A percentile compares a stretch with the other conserved stretches of the same genome.
Evolutionary conservation across 768 basidiomycete genomes (phyloP).

Genomic region (Serendipita sp.): DNA sequence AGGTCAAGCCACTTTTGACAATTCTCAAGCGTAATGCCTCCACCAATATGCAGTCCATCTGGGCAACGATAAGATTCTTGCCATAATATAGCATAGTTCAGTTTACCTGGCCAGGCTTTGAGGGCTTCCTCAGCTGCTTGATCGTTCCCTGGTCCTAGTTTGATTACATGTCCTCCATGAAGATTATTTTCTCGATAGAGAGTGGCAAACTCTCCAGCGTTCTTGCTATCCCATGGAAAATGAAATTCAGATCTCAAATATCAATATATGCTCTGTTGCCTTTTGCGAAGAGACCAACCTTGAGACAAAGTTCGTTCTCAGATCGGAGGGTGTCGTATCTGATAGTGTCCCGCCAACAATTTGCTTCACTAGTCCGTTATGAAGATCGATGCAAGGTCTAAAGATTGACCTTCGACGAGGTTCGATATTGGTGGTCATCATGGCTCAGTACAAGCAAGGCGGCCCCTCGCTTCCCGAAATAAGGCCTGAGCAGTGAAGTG

Average conservation of each 20-base stretch:
- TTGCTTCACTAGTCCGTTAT: slow-evolving; percentile 92
- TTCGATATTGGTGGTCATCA: too few relatives aligned
- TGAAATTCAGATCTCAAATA: background rate
- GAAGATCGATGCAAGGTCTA: slow-evolving; percentile 92
- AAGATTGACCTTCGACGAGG: slow-evolving; percentile 26
- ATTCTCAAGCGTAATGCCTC: slow-evolving; percentile 73
- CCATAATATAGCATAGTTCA: background rate
- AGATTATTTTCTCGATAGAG: slow-evolving; percentile 58
- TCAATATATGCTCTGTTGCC: background rate
- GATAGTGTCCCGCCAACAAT: slow-evolving; percentile 92
- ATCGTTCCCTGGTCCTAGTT: slow-evolving; percentile 83
- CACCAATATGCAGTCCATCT: slow-evolving; percentile 83
- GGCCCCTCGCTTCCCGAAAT: too few relatives aligned
- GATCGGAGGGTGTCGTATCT: slow-evolving; percentile 36
- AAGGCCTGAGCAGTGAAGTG: too few relatives aligned
- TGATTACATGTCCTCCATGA: slow-evolving; percentile 88
- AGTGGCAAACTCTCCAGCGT: slow-evolving; percentile 61
- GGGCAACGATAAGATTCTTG: slow-evolving; percentile 9
- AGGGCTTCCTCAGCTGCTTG: slow-evolving; percentile 76
- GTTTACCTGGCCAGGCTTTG: slow-evolving; percentile 61
- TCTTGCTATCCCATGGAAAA: slow-evolving; percentile 34
- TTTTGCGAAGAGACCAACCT: slow-evolving; percentile 33
- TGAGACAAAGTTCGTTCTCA: slow-evolving; percentile 85
- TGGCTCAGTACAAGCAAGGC: too few relatives aligned
- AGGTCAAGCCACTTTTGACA: slow-evolving; percentile 70